Evolutionary conservation across 2,329 filamentous ascomycete species (phyloP).

Genomic region (Arthroderma sp.): DNA sequence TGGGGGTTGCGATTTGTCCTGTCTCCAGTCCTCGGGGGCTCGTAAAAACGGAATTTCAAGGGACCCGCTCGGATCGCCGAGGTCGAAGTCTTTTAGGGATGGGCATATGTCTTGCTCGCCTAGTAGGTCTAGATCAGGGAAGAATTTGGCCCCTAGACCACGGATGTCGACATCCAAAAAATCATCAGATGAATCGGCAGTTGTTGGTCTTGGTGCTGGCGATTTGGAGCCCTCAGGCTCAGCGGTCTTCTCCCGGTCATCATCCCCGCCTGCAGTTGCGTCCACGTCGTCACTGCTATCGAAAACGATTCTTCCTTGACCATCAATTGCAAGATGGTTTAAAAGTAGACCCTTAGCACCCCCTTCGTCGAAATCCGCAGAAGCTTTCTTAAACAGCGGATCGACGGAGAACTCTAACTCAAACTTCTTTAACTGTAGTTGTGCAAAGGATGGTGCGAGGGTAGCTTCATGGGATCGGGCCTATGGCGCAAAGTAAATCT

Average conservation of each 20-base stretch:
- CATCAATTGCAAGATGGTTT: conserved; percentile 94
- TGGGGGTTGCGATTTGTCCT: conserved; percentile 46
- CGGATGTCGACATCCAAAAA: conserved; percentile 68
- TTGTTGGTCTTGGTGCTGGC: conserved; percentile 19
- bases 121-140: conserved; percentile 62
- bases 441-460: conserved; percentile 72
- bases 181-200: conserved; percentile 28
- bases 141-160: conserved; percentile 65
- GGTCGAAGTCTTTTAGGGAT: conserved; percentile 83
- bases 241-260: conserved; percentile 29
- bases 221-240: conserved; percentile 31
- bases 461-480: conserved; percentile 85
- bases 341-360: conserved; percentile 88
- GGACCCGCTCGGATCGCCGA: conserved; percentile 72
- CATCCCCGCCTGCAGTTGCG: conserved; percentile 33
- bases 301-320: conserved; percentile 84
- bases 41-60: conserved; percentile 87
- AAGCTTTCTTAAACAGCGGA: conserved; percentile 97
- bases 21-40: conserved; percentile 71
- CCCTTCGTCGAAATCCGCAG: conserved; percentile 95
- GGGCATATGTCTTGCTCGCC: conserved; percentile 88
- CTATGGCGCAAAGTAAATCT: conserved; percentile 19
- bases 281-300: conserved; percentile 85
- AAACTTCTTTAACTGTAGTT: conserved; percentile 90
- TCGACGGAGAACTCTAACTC: conserved; percentile 95